Percentiles rank a stretch among this genome's conserved stretches.
phyloP scores from a whole-genome alignment of 352 stramenopile species.

The Hyphochytrium catenoides region DNA sequence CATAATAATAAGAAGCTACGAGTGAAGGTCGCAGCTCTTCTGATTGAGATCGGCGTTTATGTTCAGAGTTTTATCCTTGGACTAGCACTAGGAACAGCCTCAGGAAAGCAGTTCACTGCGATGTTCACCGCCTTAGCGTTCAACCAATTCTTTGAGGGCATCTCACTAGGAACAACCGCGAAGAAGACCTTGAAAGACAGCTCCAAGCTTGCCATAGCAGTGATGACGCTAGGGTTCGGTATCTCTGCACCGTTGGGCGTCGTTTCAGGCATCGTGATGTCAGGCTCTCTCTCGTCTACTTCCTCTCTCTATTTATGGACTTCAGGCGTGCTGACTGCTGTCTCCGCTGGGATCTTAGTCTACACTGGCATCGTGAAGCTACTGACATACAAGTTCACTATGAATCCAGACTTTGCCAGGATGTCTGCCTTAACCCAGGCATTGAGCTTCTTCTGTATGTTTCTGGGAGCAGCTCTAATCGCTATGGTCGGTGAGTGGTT shows the following conservation, averaged over 20 bases:
- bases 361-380: slow-evolving; percentile 11
- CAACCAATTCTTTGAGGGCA: slow-evolving; percentile 14
- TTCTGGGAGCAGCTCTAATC: slow-evolving; percentile 6
- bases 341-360: slow-evolving; percentile 11
- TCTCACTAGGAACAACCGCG: slow-evolving; percentile 9
- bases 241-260: slow-evolving; percentile 10
- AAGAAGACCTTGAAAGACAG: slow-evolving; percentile 4
- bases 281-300: slow-evolving; percentile 7
- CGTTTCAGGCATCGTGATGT: slow-evolving; percentile 8
- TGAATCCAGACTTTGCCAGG: slow-evolving; percentile 6
- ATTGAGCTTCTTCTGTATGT: slow-evolving; percentile 6
- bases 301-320: slow-evolving; percentile 1
- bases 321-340: slow-evolving; percentile 7
- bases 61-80: slow-evolving; percentile 11
- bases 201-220: slow-evolving; percentile 11
- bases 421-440: not conserved
- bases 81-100: slow-evolving; percentile 8
- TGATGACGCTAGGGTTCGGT: slow-evolving; percentile 10
- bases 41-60: slow-evolving; percentile 8
- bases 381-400: slow-evolving; percentile 9
- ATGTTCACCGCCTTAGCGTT: slow-evolving; percentile 10
- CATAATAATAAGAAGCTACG: too few relatives aligned
- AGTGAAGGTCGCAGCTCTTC: slow-evolving; percentile 7
- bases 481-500: slow-evolving; percentile 10
- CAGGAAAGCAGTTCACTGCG: slow-evolving; percentile 1